A percentile compares a stretch with the other conserved stretches of the same genome.
Conservation (phyloP, 331 rosid genomes). For the Acacia concinna region DNA sequence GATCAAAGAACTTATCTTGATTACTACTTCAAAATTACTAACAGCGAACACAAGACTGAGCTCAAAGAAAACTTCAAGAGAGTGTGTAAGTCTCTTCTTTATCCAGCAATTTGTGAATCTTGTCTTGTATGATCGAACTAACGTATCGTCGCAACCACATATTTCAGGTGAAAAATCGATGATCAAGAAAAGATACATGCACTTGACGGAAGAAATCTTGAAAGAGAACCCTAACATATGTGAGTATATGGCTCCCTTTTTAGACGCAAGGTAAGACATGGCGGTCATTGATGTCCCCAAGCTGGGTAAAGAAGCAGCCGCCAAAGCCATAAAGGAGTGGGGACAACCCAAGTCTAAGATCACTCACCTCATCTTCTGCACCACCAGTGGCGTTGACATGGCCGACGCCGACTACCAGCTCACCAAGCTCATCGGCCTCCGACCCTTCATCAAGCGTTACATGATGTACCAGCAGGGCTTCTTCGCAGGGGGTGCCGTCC, state of each 20-base stretch:
- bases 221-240: constrained; percentile 53
- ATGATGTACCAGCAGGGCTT: constrained; percentile 17
- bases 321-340: not conserved
- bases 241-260: constrained; percentile 52
- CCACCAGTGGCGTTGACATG: constrained; percentile 10
- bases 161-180: constrained; percentile 55
- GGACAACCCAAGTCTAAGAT: constrained; percentile 17
- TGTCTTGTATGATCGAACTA: not conserved
- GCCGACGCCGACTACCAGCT: not conserved
- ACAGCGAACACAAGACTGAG: constrained; percentile 55
- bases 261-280: constrained; percentile 61
- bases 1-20: constrained; percentile 55
- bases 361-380: constrained; percentile 9
- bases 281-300: constrained; percentile 54
- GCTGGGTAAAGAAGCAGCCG: constrained; percentile 46
- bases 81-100: constrained; percentile 54
- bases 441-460: not conserved
- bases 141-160: not conserved
- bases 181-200: constrained; percentile 51
- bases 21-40: constrained; percentile 58
- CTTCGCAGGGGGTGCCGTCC: not conserved
- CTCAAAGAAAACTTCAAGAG: constrained; percentile 62
- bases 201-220: constrained; percentile 53
- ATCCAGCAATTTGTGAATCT: too few relatives aligned
- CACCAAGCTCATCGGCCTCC: constrained; percentile 10